Conservation (phyloP, 2,329 filamentous ascomycete genomes). For the Trichocomaceae sp. region DNA sequence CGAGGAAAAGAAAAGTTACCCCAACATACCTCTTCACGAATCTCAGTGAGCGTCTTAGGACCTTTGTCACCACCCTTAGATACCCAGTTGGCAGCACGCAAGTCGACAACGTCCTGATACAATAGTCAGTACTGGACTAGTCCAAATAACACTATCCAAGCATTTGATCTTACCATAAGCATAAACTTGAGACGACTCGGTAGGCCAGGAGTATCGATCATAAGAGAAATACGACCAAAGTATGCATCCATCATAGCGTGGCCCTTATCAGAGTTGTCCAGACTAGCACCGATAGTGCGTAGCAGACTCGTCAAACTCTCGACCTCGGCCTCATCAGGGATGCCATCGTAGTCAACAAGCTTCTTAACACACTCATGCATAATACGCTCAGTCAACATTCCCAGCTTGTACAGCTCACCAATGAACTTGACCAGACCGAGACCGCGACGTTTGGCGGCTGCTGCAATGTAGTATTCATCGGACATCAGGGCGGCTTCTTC, state of each 20-base stretch:
- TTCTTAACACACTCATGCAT: constrained; percentile 99
- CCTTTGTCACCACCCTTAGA: constrained; percentile 90
- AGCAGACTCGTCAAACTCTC: constrained; percentile 93
- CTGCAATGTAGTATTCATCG: constrained; percentile 92
- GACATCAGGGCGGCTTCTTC: constrained; percentile 77
- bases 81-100: constrained; percentile 69
- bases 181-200: constrained; percentile 90
- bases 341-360: constrained; percentile 87
- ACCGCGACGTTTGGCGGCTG: constrained; percentile 90
- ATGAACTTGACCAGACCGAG: constrained; percentile 99
- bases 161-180: constrained; percentile 58
- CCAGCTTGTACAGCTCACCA: constrained; percentile 96
- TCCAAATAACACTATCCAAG: neutral
- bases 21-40: constrained; percentile 65
- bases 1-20: neutral
- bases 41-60: constrained; percentile 91
- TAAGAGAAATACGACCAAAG: constrained; percentile 78
- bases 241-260: constrained; percentile 84
- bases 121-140: neutral
- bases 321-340: constrained; percentile 91
- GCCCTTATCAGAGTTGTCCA: constrained; percentile 78
- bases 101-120: constrained; percentile 68
- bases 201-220: constrained; percentile 72
- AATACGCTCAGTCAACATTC: constrained; percentile 97
- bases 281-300: constrained; percentile 80